A percentile compares a stretch with the other conserved stretches of the same genome.
These are phyloP conservation scores for Colletotrichum tofieldiae DNA, from an alignment of 2,329 filamentous ascomycete species.

Conservation along the genomic window DNA sequence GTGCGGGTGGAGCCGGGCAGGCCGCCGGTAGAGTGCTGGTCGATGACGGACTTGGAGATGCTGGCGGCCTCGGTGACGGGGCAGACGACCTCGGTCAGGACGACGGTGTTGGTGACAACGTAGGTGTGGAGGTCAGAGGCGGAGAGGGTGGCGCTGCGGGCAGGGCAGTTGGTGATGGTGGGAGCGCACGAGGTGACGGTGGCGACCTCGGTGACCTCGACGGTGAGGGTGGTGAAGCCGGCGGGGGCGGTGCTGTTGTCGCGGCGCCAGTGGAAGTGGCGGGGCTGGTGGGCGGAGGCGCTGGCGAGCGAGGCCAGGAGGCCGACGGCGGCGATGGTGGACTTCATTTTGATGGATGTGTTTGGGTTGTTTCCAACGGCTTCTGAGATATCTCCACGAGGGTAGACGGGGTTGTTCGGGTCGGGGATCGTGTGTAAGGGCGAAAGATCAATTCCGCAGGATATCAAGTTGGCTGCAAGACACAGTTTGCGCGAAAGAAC, in stretches of 20 bases:
- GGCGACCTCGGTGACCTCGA: slow-evolving; percentile 69
- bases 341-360: slow-evolving; percentile 62
- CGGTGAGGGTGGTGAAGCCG: slow-evolving; percentile 59
- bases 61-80: slow-evolving; percentile 59
- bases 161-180: slow-evolving; percentile 71
- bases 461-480: slow-evolving; percentile 41
- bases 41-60: slow-evolving; percentile 59
- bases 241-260: slow-evolving; percentile 43
- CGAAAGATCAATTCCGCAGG: slow-evolving; percentile 45
- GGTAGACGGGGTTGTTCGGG: slow-evolving; percentile 15
- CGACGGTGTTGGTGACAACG: slow-evolving; percentile 57
- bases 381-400: slow-evolving; percentile 20
- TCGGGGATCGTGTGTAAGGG: slow-evolving; percentile 37
- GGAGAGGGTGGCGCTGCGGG: slow-evolving; percentile 54
- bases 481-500: slow-evolving; percentile 44
- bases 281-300: slow-evolving; percentile 59
- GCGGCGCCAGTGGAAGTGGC: slow-evolving; percentile 50
- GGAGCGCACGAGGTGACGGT: slow-evolving; percentile 73
- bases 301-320: slow-evolving; percentile 60
- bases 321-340: slow-evolving; percentile 59
- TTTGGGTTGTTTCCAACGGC: slow-evolving; percentile 17
- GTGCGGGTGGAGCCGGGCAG: slow-evolving; percentile 55
- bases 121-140: slow-evolving; percentile 53
- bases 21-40: slow-evolving; percentile 53
- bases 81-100: slow-evolving; percentile 61